Percentiles rank a stretch among this genome's conserved stretches.
These are phyloP conservation scores for Aegilops speltoides DNA, from an alignment of 176 grass and related monocot species.

Conservation along the genomic window DNA sequence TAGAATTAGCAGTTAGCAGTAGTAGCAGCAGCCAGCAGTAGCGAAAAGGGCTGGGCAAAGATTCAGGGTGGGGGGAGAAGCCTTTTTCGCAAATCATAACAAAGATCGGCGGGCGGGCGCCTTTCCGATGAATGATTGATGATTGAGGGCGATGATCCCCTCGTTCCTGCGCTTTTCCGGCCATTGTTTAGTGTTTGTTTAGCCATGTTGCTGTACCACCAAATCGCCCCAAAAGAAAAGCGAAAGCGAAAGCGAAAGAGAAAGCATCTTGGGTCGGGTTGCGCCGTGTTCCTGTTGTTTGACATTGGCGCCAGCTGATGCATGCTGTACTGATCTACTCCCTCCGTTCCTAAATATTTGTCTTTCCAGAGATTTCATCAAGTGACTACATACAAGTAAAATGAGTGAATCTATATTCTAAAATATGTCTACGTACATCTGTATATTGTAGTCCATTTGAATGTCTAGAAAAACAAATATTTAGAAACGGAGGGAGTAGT, in stretches of 20 bases:
- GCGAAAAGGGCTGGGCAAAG: conserved; percentile 12
- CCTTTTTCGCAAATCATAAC: conserved; percentile 36
- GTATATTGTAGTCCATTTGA: no score
- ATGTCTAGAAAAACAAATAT: no score
- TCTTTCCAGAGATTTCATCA: no score
- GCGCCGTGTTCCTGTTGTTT: background rate
- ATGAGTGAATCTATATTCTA: no score
- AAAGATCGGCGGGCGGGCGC: conserved; percentile 26
- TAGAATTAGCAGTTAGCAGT: background rate
- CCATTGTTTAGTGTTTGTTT: background rate
- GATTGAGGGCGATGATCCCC: background rate
- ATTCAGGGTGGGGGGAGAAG: conserved; percentile 24
- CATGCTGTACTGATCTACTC: background rate
- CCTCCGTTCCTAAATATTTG: no score
- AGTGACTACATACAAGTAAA: no score
- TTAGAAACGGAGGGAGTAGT: no score
- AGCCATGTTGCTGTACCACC: background rate
- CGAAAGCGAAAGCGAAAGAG: background rate
- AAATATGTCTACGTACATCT: no score
- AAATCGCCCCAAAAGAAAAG: background rate
- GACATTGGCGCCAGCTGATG: background rate
- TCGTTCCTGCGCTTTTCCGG: background rate
- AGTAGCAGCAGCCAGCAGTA: background rate
- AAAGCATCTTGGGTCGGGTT: no score
- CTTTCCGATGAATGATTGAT: conserved; percentile 38